Conservation (phyloP, 169 alveolate species). For the Plasmodium gallinaceum region DNA sequence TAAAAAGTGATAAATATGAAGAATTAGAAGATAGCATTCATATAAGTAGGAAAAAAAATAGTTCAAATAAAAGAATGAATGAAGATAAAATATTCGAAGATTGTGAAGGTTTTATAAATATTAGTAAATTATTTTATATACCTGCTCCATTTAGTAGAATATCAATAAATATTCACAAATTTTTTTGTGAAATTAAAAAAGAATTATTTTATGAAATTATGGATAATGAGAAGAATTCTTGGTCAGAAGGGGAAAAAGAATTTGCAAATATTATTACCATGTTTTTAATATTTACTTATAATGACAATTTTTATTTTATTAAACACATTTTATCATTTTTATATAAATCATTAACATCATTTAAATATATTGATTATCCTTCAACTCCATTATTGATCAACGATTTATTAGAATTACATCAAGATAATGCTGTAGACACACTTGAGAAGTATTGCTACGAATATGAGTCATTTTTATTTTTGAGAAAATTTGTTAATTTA, state of each 20-base stretch:
- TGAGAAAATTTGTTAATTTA: slow-evolving; percentile 30
- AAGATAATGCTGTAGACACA: neutral
- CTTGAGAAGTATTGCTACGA: slow-evolving; percentile 39
- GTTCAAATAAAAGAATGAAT: neutral
- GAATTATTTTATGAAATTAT: slow-evolving; percentile 63
- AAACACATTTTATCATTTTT: slow-evolving; percentile 32
- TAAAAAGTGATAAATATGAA: neutral
- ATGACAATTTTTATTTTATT: slow-evolving; percentile 32
- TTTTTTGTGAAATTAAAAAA: slow-evolving; percentile 53
- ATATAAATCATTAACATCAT: slow-evolving; percentile 28
- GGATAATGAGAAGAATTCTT: slow-evolving; percentile 39
- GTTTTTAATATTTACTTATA: slow-evolving; percentile 38
- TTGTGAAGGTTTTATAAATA: slow-evolving; percentile 7
- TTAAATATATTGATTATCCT: slow-evolving; percentile 46
- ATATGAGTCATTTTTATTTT: slow-evolving; percentile 39
- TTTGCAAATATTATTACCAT: slow-evolving; percentile 34
- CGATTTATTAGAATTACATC: slow-evolving; percentile 1
- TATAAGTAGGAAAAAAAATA: neutral
- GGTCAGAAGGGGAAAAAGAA: slow-evolving; percentile 33
- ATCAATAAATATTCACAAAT: slow-evolving; percentile 6
- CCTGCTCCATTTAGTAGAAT: slow-evolving; percentile 16
- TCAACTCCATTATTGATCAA: slow-evolving; percentile 44
- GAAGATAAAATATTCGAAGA: neutral
- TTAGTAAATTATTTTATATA: slow-evolving; percentile 21
- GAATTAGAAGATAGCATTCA: neutral